These are phyloP conservation scores for Carex cristatella DNA, from an alignment of 176 grass and related monocot genomes.

Conservation along the genomic window DNA sequence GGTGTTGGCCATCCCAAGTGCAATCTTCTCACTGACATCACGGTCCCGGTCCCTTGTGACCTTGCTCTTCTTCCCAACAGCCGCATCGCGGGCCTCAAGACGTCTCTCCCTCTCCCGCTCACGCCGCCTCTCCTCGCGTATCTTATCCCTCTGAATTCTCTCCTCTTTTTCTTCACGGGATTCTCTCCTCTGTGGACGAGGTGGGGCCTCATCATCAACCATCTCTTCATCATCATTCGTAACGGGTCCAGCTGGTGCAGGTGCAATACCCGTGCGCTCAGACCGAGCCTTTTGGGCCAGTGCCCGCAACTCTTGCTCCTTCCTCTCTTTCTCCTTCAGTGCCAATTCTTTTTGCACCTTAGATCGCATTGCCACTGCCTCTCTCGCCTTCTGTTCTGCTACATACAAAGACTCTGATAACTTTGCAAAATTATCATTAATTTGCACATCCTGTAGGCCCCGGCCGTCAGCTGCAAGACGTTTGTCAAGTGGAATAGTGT, in stretches of 20 bases:
- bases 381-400: constrained; percentile 94
- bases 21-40: constrained; percentile 91
- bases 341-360: constrained; percentile 87
- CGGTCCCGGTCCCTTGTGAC: constrained; percentile 81
- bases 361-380: constrained; percentile 89
- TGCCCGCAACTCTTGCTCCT: constrained; percentile 89
- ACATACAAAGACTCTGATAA: constrained; percentile 90
- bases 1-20: constrained; percentile 82
- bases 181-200: constrained; percentile 61
- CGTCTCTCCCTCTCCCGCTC: constrained; percentile 93
- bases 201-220: constrained; percentile 37
- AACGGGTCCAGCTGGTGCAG: constrained; percentile 29
- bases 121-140: constrained; percentile 72
- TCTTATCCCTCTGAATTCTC: constrained; percentile 81
- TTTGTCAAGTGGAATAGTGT: constrained; percentile 94
- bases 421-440: constrained; percentile 97
- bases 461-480: constrained; percentile 85
- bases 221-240: constrained; percentile 42
- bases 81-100: constrained; percentile 76
- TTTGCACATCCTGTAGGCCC: constrained; percentile 92
- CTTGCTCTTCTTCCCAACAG: constrained; percentile 89
- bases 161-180: constrained; percentile 73
- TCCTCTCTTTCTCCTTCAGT: constrained; percentile 92
- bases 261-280: constrained; percentile 81
- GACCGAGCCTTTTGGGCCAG: constrained; percentile 86